These are phyloP conservation scores for Articulospora tetracladia DNA, from an alignment of 495 filamentous ascomycete genomes.

Conservation along the genomic window DNA sequence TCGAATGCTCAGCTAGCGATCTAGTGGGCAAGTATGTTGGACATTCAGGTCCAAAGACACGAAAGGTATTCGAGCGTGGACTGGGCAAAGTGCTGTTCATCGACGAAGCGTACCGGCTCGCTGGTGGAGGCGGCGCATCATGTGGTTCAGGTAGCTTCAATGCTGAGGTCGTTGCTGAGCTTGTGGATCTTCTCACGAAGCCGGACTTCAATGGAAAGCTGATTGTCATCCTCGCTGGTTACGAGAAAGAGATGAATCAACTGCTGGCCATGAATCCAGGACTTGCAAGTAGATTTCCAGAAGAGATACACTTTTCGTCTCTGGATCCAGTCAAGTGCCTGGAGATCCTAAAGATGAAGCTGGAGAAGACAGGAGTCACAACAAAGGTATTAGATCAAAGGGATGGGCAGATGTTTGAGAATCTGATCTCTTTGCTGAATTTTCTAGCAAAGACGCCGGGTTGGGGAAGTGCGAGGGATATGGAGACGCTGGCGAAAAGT, in stretches of 20 bases:
- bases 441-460: constrained; percentile 36
- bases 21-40: constrained; percentile 45
- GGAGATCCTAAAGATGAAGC: constrained; percentile 3
- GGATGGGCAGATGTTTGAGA: constrained; percentile 2
- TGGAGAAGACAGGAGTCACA: neutral
- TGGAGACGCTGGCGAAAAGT: constrained; percentile 48
- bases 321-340: constrained; percentile 43
- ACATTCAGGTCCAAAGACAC: constrained; percentile 59
- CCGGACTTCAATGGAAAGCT: constrained; percentile 57
- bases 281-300: constrained; percentile 57
- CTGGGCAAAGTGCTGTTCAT: constrained; percentile 60
- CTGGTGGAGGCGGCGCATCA: constrained; percentile 34
- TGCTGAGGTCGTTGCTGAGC: constrained; percentile 60
- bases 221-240: constrained; percentile 73
- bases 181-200: constrained; percentile 60
- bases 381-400: neutral
- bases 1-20: constrained; percentile 37
- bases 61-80: constrained; percentile 47
- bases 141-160: constrained; percentile 28
- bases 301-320: constrained; percentile 47
- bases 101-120: constrained; percentile 60
- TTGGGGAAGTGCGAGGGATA: constrained; percentile 67
- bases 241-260: constrained; percentile 64
- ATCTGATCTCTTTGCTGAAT: constrained; percentile 30
- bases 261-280: constrained; percentile 61